Percentiles rank a stretch among this genome's conserved stretches.
phyloP scores from a whole-genome alignment of 345 rosid species.

The Syzygium grande region DNA sequence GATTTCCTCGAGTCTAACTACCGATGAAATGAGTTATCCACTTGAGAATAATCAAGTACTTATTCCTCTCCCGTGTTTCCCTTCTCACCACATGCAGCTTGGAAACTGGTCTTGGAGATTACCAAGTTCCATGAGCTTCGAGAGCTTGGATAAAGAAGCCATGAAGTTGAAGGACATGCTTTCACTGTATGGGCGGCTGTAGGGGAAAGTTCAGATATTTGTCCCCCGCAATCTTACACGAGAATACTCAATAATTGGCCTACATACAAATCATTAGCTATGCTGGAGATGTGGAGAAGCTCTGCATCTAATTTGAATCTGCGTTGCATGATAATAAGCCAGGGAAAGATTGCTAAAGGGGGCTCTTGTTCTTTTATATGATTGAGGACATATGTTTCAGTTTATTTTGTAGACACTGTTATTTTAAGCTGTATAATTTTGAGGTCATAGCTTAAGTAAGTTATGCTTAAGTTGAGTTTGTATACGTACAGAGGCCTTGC shows the following conservation, averaged over 20 bases:
- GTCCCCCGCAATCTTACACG: neutral
- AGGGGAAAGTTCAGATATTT: neutral
- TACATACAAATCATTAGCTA: neutral
- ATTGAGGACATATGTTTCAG: neutral
- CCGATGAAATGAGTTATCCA: neutral
- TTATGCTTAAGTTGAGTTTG: neutral
- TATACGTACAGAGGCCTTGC: neutral
- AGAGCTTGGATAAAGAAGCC: conserved; percentile 50
- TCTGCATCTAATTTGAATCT: neutral
- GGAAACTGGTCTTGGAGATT: conserved; percentile 98
- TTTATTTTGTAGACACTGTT: neutral
- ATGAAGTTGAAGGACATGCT: conserved; percentile 39
- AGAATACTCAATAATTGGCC: neutral
- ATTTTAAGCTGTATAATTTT: neutral
- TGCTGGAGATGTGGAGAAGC: neutral
- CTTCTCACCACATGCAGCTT: conserved; percentile 21
- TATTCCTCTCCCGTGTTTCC: neutral
- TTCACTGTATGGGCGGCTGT: conserved; percentile 53
- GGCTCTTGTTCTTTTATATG: neutral
- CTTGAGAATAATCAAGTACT: neutral
- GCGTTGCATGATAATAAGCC: neutral
- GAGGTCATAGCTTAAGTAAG: neutral
- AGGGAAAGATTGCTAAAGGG: neutral
- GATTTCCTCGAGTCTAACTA: neutral
- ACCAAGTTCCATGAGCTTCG: conserved; percentile 55